phyloP scores from a whole-genome alignment of 2,329 filamentous ascomycete genomes.

The Clarireedia paspali region DNA sequence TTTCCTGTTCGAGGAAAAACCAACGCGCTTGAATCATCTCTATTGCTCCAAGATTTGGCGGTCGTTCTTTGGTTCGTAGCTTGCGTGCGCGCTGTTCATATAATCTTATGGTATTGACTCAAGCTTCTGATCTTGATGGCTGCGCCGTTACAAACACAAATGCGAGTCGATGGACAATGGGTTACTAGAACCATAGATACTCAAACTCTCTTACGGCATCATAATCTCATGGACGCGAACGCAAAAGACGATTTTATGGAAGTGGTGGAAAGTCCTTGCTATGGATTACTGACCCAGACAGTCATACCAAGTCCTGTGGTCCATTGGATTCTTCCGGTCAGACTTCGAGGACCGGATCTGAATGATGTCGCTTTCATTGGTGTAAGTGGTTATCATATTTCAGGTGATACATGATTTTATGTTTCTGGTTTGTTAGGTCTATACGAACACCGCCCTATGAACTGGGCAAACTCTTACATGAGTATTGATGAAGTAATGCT shows the following conservation, averaged over 20 bases:
- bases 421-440: conserved; percentile 8
- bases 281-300: conserved; percentile 73
- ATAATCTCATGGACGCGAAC: conserved; percentile 29
- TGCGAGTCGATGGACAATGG: conserved; percentile 30
- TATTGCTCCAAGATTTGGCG: no score
- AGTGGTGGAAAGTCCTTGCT: conserved; percentile 38
- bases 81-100: not conserved
- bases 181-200: conserved; percentile 32
- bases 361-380: conserved; percentile 87
- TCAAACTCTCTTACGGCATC: conserved; percentile 34
- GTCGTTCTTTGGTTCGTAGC: not conserved
- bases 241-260: conserved; percentile 26
- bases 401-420: not conserved
- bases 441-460: no score
- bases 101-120: not conserved
- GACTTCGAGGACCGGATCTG: conserved; percentile 57
- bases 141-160: conserved; percentile 22
- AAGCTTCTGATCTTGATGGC: conserved; percentile 18
- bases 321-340: conserved; percentile 72
- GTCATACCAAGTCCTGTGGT: conserved; percentile 67
- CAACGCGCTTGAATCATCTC: not conserved
- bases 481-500: no score
- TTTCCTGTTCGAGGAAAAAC: not conserved
- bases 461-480: no score
- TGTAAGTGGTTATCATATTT: conserved; percentile 39